phyloP scores from a whole-genome alignment of 1,139 yeast genomes.

The Blastobotrys niveus region DNA sequence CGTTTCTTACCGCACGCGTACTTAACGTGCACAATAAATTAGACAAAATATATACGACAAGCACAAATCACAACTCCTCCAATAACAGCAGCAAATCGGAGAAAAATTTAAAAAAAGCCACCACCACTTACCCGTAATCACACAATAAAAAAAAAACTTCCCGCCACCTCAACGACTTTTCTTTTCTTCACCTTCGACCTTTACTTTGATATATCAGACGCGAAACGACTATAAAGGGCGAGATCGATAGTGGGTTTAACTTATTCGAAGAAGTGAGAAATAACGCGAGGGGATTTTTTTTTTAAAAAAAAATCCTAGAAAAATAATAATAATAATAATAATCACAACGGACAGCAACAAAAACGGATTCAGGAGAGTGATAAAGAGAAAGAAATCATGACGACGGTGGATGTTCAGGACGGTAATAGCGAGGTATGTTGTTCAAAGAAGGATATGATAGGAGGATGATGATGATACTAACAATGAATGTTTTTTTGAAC shows the following conservation, averaged over 20 bases:
- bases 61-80: no score
- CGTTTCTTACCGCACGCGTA: no score
- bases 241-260: background rate
- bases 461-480: background rate
- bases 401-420: slow-evolving; percentile 4
- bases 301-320: background rate
- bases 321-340: background rate
- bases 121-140: background rate
- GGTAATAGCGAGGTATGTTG: slow-evolving; percentile 9
- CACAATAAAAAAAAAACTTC: background rate
- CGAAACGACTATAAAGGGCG: no score
- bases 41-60: no score
- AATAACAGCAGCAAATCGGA: no score
- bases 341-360: no score
- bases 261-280: background rate
- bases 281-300: background rate
- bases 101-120: no score
- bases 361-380: no score
- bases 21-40: no score
- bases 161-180: slow-evolving; percentile 1
- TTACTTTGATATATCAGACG: no score
- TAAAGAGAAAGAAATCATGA: no score
- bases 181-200: background rate
- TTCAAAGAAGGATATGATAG: no score
- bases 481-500: background rate